phyloP scores from a whole-genome alignment of 1,284 basidiomycete genomes.

The Peniophora sp. region DNA sequence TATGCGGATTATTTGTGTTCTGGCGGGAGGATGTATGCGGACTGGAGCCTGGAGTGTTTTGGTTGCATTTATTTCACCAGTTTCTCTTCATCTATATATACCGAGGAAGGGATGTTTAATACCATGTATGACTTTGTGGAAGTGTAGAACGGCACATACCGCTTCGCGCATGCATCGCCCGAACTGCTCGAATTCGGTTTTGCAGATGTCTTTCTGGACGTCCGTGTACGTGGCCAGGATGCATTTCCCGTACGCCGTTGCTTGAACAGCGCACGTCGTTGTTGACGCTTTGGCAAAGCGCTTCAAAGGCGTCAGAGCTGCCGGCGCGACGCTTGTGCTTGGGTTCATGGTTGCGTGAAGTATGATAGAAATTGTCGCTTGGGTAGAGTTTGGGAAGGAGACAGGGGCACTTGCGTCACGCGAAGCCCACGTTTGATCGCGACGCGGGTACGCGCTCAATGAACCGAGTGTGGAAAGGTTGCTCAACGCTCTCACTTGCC shows the following conservation, averaged over 20 bases:
- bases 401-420: too few species aligned
- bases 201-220: slow-evolving; percentile 69
- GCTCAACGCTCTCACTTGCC: too few species aligned
- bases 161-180: slow-evolving; percentile 64
- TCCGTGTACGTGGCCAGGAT: slow-evolving; percentile 71
- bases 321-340: too few species aligned
- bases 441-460: too few species aligned
- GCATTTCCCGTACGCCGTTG: slow-evolving; percentile 72
- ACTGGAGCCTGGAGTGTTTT: neutral
- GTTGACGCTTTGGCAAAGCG: slow-evolving; percentile 63
- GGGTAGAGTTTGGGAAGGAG: too few species aligned
- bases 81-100: neutral
- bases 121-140: neutral
- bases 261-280: slow-evolving; percentile 60
- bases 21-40: neutral
- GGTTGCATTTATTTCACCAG: neutral
- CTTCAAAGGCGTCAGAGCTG: slow-evolving; percentile 27
- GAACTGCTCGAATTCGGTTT: slow-evolving; percentile 71
- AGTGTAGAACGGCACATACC: slow-evolving; percentile 32
- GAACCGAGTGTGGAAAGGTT: too few species aligned
- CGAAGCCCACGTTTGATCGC: too few species aligned
- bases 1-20: neutral
- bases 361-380: too few species aligned
- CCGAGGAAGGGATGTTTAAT: too few species aligned
- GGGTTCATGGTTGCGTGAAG: too few species aligned